Evolutionary conservation across 768 basidiomycete species (phyloP).

Genomic region (Trametes cinnabarina): DNA sequence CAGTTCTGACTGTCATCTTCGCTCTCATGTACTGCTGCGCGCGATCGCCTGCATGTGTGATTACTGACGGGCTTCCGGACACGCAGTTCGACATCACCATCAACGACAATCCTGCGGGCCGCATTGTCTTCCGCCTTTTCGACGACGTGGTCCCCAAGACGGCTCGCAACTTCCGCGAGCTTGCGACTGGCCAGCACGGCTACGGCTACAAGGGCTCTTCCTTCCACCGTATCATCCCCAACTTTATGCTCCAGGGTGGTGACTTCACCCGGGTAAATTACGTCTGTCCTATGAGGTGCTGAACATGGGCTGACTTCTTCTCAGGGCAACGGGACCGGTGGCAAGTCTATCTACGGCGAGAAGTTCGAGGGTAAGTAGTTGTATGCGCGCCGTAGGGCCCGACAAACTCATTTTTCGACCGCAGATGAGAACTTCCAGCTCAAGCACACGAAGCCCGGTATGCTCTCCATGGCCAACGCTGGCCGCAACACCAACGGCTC

Average conservation of each 20-base stretch:
- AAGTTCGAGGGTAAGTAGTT: slow-evolving; percentile 46
- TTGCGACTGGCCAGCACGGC: slow-evolving; percentile 73
- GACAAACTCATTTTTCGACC: too few species aligned
- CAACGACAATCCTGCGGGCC: slow-evolving; percentile 40
- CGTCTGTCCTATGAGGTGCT: too few species aligned
- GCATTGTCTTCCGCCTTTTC: slow-evolving; percentile 82
- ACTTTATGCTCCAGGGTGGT: slow-evolving; percentile 84
- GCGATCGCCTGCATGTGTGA: neutral
- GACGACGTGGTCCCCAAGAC: slow-evolving; percentile 78
- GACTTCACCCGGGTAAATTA: slow-evolving; percentile 59
- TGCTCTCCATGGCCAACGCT: slow-evolving; percentile 87
- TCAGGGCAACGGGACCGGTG: slow-evolving; percentile 56
- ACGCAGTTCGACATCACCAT: slow-evolving; percentile 67
- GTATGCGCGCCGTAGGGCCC: slow-evolving; percentile 45
- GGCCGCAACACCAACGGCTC: slow-evolving; percentile 81
- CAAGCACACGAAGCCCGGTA: slow-evolving; percentile 60
- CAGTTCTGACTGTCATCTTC: neutral
- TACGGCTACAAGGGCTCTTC: slow-evolving; percentile 67
- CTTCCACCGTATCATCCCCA: slow-evolving; percentile 84
- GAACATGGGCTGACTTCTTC: neutral
- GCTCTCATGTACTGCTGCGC: neutral
- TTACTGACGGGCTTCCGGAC: neutral
- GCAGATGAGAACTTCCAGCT: slow-evolving; percentile 68
- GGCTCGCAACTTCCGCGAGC: slow-evolving; percentile 83
- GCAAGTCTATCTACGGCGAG: slow-evolving; percentile 34